Conservation (phyloP, 2,329 filamentous ascomycete genomes). For the Elsinoe perseae region DNA sequence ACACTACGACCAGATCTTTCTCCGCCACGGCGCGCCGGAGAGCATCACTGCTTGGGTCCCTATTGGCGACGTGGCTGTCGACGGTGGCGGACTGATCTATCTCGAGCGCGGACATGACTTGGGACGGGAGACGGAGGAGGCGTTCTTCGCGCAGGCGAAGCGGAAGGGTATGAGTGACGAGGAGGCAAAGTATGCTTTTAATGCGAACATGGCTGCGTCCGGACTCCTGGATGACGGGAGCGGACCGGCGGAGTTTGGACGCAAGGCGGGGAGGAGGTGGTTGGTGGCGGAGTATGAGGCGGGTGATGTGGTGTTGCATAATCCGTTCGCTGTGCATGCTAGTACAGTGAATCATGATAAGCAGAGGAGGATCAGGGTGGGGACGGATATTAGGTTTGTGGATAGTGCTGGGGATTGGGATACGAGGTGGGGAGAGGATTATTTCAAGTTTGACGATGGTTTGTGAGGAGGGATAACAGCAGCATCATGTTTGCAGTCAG, state of each 20-base stretch:
- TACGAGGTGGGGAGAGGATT: conserved; percentile 13
- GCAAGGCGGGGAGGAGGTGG: conserved; percentile 39
- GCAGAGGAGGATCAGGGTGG: conserved; percentile 4
- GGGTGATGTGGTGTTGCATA: conserved; percentile 44
- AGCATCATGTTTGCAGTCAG: no score
- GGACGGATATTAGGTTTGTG: conserved; percentile 15
- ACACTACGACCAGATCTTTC: conserved; percentile 38
- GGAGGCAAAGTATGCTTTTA: conserved; percentile 44
- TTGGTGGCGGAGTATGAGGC: conserved; percentile 48
- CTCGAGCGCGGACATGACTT: conserved; percentile 39
- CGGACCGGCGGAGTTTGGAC: conserved; percentile 38
- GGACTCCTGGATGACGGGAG: conserved; percentile 45
- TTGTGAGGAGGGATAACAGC: no score
- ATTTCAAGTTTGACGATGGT: conserved; percentile 14
- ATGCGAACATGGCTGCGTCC: conserved; percentile 38
- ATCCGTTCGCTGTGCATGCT: conserved; percentile 12
- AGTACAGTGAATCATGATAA: conserved; percentile 12
- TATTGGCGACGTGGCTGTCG: conserved; percentile 32
- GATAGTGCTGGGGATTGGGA: conserved; percentile 7
- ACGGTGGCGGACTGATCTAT: conserved; percentile 38
- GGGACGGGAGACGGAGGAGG: conserved; percentile 44
- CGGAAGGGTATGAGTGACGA: conserved; percentile 45
- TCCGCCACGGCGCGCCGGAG: conserved; percentile 32
- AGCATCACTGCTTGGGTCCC: conserved; percentile 32
- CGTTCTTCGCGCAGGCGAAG: conserved; percentile 44